A percentile compares a stretch with the other conserved stretches of the same genome.
These are phyloP conservation scores for Paraphaeosphaeria sporulosa DNA, from an alignment of 2,329 filamentous ascomycete species.

Conservation along the genomic window DNA sequence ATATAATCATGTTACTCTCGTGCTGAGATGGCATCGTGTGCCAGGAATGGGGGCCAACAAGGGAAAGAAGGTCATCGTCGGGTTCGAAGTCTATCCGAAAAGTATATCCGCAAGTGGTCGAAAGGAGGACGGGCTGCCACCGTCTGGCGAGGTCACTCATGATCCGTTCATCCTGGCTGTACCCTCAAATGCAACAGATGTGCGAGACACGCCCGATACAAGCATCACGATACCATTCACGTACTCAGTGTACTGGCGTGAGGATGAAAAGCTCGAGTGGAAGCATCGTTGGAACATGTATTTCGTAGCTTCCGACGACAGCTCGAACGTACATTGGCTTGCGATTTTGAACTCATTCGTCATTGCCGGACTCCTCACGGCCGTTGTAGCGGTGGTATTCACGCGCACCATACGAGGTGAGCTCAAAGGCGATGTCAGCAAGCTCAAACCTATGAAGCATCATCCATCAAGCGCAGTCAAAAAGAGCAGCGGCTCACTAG, in stretches of 20 bases:
- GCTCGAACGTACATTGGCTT: constrained; percentile 83
- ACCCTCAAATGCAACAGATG: constrained; percentile 64
- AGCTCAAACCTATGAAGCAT: constrained; percentile 65
- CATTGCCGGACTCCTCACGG: constrained; percentile 80
- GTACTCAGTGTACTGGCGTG: constrained; percentile 89
- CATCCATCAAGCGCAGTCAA: constrained; percentile 55
- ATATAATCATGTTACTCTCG: constrained; percentile 88
- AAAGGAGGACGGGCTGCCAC: constrained; percentile 72
- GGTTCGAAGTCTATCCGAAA: constrained; percentile 90
- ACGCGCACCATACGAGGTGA: constrained; percentile 80
- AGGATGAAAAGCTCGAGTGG: constrained; percentile 84
- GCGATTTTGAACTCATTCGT: constrained; percentile 87
- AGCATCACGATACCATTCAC: constrained; percentile 81
- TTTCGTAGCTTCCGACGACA: constrained; percentile 86
- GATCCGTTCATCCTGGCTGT: constrained; percentile 74
- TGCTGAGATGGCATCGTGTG: constrained; percentile 78
- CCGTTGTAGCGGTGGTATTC: constrained; percentile 81
- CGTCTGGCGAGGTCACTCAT: constrained; percentile 65
- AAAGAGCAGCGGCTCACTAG: constrained; percentile 1
- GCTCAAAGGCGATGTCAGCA: constrained; percentile 71
- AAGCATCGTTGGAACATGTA: constrained; percentile 86
- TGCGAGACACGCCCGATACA: constrained; percentile 63
- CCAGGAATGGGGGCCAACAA: constrained; percentile 72
- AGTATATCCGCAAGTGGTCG: constrained; percentile 73
- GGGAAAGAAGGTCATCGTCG: constrained; percentile 81